Percentiles rank a stretch among this genome's conserved stretches.
These are phyloP conservation scores for Candida multigemmis DNA, from an alignment of 805 yeast genomes.

Conservation along the genomic window DNA sequence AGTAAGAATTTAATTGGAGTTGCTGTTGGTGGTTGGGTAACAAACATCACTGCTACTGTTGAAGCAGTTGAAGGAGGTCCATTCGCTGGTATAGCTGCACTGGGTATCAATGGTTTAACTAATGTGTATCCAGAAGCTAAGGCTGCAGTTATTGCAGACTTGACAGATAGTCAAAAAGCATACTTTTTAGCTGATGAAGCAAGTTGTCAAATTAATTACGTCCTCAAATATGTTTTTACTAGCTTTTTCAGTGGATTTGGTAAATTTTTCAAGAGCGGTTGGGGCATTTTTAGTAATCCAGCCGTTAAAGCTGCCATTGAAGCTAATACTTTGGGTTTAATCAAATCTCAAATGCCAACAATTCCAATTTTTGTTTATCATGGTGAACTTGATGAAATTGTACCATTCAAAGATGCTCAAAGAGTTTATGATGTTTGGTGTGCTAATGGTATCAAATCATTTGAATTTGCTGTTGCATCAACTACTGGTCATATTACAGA, in stretches of 20 bases:
- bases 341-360: conserved; percentile 8
- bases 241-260: conserved; percentile 4
- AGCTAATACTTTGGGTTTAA: conserved; percentile 5
- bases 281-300: conserved; percentile 2
- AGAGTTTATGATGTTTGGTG: conserved; percentile 15
- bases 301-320: conserved; percentile 3
- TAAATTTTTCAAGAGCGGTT: conserved; percentile 5
- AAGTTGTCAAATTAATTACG: conserved; percentile 2
- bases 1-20: conserved; percentile 15
- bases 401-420: conserved; percentile 9
- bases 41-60: conserved; percentile 21
- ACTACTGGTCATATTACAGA: conserved; percentile 15
- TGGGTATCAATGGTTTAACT: conserved; percentile 19
- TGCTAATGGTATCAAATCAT: conserved; percentile 12
- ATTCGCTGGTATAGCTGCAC: conserved; percentile 20
- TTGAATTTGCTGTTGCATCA: conserved; percentile 14
- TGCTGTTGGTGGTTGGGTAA: conserved; percentile 27
- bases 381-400: conserved; percentile 10
- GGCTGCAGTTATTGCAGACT: conserved; percentile 1
- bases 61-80: conserved; percentile 13
- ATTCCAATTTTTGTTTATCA: conserved; percentile 15
- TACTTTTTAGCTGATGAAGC: conserved; percentile 8
- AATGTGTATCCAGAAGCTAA: conserved; percentile 18
- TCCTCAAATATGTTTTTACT: conserved; percentile 4
- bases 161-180: conserved; percentile 4